Evolutionary conservation across 2,329 filamentous ascomycete species (phyloP).

Genomic region (Alternaria postmessia): DNA sequence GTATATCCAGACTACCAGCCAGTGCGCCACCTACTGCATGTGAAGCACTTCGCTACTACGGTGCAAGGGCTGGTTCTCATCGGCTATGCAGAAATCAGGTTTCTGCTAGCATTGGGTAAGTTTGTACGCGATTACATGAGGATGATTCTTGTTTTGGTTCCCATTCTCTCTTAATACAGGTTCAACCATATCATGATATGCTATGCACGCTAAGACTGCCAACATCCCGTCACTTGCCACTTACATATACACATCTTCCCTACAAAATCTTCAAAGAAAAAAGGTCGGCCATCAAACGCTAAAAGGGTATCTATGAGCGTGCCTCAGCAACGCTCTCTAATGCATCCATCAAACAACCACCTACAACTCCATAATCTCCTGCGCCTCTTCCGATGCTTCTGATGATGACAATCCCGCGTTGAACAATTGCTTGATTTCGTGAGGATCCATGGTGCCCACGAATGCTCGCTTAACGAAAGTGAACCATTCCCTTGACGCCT

Average conservation of each 20-base stretch:
- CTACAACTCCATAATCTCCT: conserved; percentile 32
- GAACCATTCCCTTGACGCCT: conserved; percentile 73
- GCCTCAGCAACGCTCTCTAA: background rate
- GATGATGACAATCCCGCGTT: background rate
- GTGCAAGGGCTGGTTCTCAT: background rate
- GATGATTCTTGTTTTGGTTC: background rate
- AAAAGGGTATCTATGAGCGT: conserved; percentile 2
- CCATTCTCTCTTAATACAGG: background rate
- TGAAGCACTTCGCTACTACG: background rate
- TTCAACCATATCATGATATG: background rate
- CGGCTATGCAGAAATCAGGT: background rate
- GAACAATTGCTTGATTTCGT: conserved; percentile 65
- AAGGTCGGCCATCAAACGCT: background rate
- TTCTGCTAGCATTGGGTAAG: background rate
- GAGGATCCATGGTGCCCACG: conserved; percentile 72
- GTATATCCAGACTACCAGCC: background rate
- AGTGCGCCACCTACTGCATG: background rate
- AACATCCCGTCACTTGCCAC: background rate
- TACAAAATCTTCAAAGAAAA: background rate
- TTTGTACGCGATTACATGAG: background rate
- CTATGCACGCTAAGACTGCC: background rate
- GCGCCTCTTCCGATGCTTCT: conserved; percentile 5
- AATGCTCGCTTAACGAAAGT: conserved; percentile 82
- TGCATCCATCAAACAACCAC: background rate
- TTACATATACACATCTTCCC: background rate